These are phyloP conservation scores for Epipyxis sp. DNA, from an alignment of 108 stramenopile species.

Conservation along the genomic window DNA sequence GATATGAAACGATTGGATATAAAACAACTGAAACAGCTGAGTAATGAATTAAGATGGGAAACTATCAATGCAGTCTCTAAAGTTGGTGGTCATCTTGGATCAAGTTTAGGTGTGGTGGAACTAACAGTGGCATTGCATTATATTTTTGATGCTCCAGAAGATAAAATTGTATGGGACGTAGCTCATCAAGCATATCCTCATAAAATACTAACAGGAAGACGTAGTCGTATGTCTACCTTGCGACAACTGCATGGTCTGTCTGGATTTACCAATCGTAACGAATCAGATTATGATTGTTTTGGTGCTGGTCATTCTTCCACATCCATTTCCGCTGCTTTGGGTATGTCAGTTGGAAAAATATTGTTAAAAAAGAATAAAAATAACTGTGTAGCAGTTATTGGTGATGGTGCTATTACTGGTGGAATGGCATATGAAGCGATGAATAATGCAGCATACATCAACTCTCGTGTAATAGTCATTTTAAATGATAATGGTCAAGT, in stretches of 20 bases:
- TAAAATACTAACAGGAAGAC: constrained; percentile 90
- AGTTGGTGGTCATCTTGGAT: constrained; percentile 92
- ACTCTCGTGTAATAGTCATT: constrained; percentile 86
- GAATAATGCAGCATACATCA: constrained; percentile 91
- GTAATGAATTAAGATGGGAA: constrained; percentile 73
- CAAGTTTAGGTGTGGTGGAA: constrained; percentile 85
- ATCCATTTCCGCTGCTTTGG: constrained; percentile 85
- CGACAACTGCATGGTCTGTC: constrained; percentile 82
- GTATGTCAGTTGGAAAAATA: constrained; percentile 85
- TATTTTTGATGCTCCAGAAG: constrained; percentile 94
- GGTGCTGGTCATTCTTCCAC: constrained; percentile 92
- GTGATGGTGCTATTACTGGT: constrained; percentile 96
- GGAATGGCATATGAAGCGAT: constrained; percentile 99
- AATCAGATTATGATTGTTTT: constrained; percentile 88
- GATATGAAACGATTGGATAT: not conserved
- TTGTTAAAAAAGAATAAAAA: constrained; percentile 73
- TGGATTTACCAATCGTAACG: constrained; percentile 90
- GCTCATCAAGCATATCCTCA: constrained; percentile 95
- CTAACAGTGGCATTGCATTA: constrained; percentile 93
- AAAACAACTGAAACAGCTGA: not conserved
- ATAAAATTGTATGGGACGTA: constrained; percentile 96
- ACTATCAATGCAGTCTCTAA: constrained; percentile 84
- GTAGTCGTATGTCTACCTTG: constrained; percentile 71
- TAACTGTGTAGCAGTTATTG: constrained; percentile 95
- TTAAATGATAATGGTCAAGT: constrained; percentile 98